Conservation (phyloP, 176 grass and related monocot species). For the Luzula sylvatica region DNA sequence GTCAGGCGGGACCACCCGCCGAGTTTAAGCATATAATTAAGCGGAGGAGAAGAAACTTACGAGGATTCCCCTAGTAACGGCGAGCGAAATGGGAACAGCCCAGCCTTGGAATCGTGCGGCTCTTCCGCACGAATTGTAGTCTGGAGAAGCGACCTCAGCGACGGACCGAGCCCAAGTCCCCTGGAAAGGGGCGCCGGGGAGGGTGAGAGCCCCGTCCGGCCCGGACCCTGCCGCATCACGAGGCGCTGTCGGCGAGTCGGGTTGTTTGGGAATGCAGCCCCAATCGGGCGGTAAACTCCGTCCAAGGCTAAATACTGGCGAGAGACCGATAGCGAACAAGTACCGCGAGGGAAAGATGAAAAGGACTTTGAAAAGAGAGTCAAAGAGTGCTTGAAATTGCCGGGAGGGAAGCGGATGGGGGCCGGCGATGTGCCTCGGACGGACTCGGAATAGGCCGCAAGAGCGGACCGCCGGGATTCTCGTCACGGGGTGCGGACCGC, state of each 20-base stretch:
- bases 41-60: slow-evolving; percentile 41
- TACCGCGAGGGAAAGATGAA: slow-evolving; percentile 70
- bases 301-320: slow-evolving; percentile 54
- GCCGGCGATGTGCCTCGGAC: slow-evolving; percentile 16
- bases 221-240: slow-evolving; percentile 31
- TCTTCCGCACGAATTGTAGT: too few relatives aligned
- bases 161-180: too few relatives aligned
- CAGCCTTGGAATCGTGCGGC: slow-evolving; percentile 34
- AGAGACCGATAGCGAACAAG: slow-evolving; percentile 60
- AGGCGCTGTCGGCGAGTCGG: slow-evolving; percentile 27
- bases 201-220: slow-evolving; percentile 35
- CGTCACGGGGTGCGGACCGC: too few relatives aligned
- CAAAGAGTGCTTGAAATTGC: slow-evolving; percentile 52
- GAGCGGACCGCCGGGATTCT: too few relatives aligned
- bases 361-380: slow-evolving; percentile 80
- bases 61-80: slow-evolving; percentile 41
- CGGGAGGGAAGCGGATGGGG: slow-evolving; percentile 44
- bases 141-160: too few relatives aligned
- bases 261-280: too few relatives aligned
- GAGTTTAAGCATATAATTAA: too few relatives aligned
- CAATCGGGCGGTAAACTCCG: slow-evolving; percentile 50
- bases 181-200: slow-evolving; percentile 29
- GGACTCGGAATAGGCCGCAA: too few relatives aligned
- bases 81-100: slow-evolving; percentile 29
- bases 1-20: too few relatives aligned